Evolutionary conservation across 306 rosid species (phyloP).

Genomic region (Fragaria ananassa): DNA sequence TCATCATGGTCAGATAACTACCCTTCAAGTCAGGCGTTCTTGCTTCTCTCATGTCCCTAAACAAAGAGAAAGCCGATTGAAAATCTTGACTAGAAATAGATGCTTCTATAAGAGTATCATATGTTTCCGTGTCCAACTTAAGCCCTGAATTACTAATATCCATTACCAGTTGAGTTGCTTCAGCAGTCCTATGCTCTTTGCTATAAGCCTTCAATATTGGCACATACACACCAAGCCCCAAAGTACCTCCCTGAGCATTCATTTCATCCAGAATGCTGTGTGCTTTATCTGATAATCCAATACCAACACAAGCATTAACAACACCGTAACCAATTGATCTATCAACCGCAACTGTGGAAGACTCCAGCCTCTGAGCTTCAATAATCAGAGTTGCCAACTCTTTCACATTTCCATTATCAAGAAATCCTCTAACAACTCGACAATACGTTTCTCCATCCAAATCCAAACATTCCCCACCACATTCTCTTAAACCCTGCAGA

Average conservation of each 20-base stretch:
- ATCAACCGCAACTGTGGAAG: constrained; percentile 39
- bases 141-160: constrained; percentile 81
- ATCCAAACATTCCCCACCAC: constrained; percentile 33
- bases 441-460: constrained; percentile 62
- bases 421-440: constrained; percentile 61
- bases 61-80: constrained; percentile 78
- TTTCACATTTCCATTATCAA: constrained; percentile 51
- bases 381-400: constrained; percentile 64
- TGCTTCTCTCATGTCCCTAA: constrained; percentile 85
- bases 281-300: constrained; percentile 73
- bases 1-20: constrained; percentile 88
- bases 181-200: constrained; percentile 75
- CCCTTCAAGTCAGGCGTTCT: constrained; percentile 72
- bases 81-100: constrained; percentile 90
- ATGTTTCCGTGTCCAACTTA: constrained; percentile 55
- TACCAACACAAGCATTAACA: constrained; percentile 70
- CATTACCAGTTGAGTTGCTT: constrained; percentile 78
- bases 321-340: constrained; percentile 67
- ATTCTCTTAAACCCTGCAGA: constrained; percentile 54
- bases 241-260: constrained; percentile 63
- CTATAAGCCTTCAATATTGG: constrained; percentile 91
- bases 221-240: constrained; percentile 81
- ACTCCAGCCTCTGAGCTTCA: constrained; percentile 70
- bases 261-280: constrained; percentile 78
- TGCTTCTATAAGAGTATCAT: constrained; percentile 73